These are phyloP conservation scores for Macaranga tanarius DNA, from an alignment of 441 rosid genomes.

Conservation along the genomic window DNA sequence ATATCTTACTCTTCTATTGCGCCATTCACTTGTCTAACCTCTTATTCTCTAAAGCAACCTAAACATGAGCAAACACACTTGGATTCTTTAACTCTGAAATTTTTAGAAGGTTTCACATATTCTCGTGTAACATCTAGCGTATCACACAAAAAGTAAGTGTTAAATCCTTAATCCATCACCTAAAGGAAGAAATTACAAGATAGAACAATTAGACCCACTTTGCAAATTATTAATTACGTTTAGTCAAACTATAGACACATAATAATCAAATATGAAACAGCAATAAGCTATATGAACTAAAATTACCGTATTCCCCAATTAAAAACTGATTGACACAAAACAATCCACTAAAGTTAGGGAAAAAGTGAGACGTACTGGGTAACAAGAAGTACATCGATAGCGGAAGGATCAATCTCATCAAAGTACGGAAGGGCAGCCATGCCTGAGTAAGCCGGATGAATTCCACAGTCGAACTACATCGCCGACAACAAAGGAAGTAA, in stretches of 20 bases:
- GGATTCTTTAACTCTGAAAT: background rate
- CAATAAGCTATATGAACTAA: background rate
- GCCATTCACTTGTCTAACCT: too few species aligned
- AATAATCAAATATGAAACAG: background rate
- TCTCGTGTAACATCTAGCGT: background rate
- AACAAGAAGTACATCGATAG: constrained; percentile 76
- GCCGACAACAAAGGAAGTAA: background rate
- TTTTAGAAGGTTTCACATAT: constrained; percentile 1
- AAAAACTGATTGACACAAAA: background rate
- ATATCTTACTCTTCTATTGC: too few species aligned
- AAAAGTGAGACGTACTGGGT: constrained; percentile 55
- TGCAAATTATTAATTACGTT: background rate
- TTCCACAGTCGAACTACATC: constrained; percentile 78
- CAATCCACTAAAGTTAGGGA: constrained; percentile 1
- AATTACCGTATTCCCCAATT: background rate
- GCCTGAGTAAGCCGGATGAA: constrained; percentile 82
- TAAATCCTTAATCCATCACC: background rate
- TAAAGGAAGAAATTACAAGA: background rate
- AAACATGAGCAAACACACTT: background rate
- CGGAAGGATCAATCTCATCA: constrained; percentile 92
- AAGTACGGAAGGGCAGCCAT: constrained; percentile 94
- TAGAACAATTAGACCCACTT: background rate
- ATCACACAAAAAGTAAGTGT: background rate
- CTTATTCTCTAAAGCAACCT: background rate
- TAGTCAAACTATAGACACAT: background rate